Evolutionary conservation across 2,329 filamentous ascomycete species (phyloP).

Genomic region (Diaporthe vexans): DNA sequence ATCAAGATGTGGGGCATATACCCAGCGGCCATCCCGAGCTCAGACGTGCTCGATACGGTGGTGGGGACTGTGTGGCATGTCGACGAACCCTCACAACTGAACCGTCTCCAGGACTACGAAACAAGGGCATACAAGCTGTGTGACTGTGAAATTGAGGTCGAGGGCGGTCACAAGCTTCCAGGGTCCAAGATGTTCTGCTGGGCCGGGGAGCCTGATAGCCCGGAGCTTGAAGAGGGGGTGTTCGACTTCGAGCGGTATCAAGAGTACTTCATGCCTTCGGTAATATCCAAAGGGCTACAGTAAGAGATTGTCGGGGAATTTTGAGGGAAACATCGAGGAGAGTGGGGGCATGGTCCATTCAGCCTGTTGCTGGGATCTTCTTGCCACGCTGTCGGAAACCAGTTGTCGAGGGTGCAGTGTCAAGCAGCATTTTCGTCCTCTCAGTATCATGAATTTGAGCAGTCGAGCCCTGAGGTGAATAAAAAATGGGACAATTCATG

Average conservation of each 20-base stretch:
- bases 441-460: too few species aligned
- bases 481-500: neutral
- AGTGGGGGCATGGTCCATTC: neutral
- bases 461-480: rapidly evolving
- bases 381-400: neutral
- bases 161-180: neutral
- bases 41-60: neutral
- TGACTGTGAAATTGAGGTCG: neutral
- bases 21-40: neutral
- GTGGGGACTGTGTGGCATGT: neutral
- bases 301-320: neutral
- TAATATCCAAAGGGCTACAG: neutral
- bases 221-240: neutral
- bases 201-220: neutral
- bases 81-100: neutral
- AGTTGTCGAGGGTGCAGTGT: too few species aligned
- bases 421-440: too few species aligned
- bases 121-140: neutral
- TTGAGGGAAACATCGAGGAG: neutral
- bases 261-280: neutral
- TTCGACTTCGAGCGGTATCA: neutral
- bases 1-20: conserved; percentile 10
- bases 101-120: neutral
- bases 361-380: neutral
- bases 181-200: conserved; percentile 4